Conservation (phyloP, 2,329 filamentous ascomycete species). For the Colletotrichum musae region DNA sequence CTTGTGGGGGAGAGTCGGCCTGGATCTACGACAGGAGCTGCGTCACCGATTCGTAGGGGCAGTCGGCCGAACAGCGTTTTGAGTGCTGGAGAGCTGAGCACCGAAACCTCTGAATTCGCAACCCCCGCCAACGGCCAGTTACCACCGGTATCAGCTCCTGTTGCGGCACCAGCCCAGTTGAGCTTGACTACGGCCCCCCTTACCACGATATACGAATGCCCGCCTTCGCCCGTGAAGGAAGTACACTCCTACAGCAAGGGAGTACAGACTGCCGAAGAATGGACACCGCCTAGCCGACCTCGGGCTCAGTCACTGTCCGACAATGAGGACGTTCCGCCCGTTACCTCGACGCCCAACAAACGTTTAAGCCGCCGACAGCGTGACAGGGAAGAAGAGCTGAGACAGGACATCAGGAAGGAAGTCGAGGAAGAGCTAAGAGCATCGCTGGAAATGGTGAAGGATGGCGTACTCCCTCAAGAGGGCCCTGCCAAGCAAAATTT, state of each 20-base stretch:
- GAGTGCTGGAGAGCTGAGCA: constrained; percentile 85
- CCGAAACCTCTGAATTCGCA: constrained; percentile 75
- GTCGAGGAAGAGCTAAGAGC: constrained; percentile 93
- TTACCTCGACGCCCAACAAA: constrained; percentile 76
- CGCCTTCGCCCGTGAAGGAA: constrained; percentile 83
- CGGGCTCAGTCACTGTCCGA: constrained; percentile 74
- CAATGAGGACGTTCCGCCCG: constrained; percentile 70
- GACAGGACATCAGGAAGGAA: constrained; percentile 86
- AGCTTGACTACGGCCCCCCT: constrained; percentile 78
- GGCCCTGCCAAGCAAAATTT: constrained; percentile 69
- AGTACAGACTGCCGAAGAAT: constrained; percentile 89
- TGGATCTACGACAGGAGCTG: constrained; percentile 75
- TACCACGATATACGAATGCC: constrained; percentile 85
- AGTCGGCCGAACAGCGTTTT: constrained; percentile 90
- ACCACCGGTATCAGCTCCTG: constrained; percentile 49
- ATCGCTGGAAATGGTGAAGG: constrained; percentile 71
- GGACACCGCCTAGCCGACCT: constrained; percentile 69
- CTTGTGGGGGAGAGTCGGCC: constrained; percentile 85
- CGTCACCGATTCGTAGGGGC: constrained; percentile 76
- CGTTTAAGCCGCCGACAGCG: constrained; percentile 83
- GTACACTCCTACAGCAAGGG: constrained; percentile 97
- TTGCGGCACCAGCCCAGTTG: constrained; percentile 70
- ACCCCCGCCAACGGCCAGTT: constrained; percentile 61
- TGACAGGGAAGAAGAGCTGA: constrained; percentile 89
- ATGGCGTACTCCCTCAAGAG: constrained; percentile 63